Conservation (phyloP, 257 asterid species). For the Leptodermis oblonga region DNA sequence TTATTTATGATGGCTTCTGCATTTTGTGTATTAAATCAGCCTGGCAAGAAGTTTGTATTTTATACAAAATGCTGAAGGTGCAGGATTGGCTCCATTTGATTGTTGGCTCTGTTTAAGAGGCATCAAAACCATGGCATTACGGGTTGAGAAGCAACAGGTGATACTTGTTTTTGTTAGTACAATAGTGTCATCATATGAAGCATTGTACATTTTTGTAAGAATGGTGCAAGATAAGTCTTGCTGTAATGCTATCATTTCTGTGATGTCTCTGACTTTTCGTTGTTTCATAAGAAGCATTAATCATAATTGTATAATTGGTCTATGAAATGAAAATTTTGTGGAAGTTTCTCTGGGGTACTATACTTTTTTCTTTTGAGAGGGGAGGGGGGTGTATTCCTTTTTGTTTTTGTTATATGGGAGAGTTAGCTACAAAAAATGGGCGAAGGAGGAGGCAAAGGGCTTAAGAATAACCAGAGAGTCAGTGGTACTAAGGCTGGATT, state of each 20-base stretch:
- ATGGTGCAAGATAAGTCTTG: background rate
- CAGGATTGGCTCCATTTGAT: slow-evolving; percentile 93
- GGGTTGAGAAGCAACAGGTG: slow-evolving; percentile 93
- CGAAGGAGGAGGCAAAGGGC: background rate
- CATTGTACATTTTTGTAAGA: background rate
- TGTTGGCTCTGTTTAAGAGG: slow-evolving; percentile 98
- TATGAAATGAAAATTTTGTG: background rate
- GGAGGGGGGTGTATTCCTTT: no score
- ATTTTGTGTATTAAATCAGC: slow-evolving; percentile 31
- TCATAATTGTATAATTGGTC: background rate
- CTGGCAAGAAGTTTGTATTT: slow-evolving; percentile 68
- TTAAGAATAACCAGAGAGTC: background rate
- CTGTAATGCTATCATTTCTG: background rate
- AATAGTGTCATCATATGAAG: background rate
- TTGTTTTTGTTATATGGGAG: background rate
- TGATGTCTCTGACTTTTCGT: background rate
- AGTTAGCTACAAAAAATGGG: background rate
- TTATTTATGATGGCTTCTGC: background rate
- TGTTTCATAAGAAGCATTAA: background rate
- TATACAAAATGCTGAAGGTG: slow-evolving; percentile 92
- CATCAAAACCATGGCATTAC: slow-evolving; percentile 79
- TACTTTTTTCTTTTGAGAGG: background rate
- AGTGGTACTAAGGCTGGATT: background rate
- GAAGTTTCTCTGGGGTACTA: no score
- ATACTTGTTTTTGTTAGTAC: background rate